phyloP scores from a whole-genome alignment of 768 basidiomycete species.

The Cytidiella melzeri region DNA sequence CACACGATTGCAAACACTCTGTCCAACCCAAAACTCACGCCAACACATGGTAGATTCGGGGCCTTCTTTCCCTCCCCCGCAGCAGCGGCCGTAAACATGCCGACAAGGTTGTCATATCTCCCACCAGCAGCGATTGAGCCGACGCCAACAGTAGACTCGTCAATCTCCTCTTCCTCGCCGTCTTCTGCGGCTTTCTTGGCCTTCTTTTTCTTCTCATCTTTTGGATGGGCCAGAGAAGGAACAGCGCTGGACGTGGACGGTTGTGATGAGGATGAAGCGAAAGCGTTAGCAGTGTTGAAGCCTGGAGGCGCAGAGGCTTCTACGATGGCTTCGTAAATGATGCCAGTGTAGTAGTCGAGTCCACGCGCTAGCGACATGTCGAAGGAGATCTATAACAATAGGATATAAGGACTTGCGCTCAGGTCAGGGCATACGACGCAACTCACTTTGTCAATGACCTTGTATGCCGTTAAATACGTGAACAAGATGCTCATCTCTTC shows the following conservation, averaged over 20 bases:
- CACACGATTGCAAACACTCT: conserved; percentile 87
- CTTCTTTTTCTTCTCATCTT: conserved; percentile 34
- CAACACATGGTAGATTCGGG: conserved; percentile 76
- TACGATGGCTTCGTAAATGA: conserved; percentile 95
- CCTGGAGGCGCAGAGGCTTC: conserved; percentile 92
- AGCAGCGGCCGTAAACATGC: conserved; percentile 82
- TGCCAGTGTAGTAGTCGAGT: conserved; percentile 96
- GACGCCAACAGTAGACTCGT: conserved; percentile 90
- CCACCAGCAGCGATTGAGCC: conserved; percentile 99
- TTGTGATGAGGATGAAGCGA: conserved; percentile 31
- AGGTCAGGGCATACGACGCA: neutral
- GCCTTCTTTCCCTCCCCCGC: conserved; percentile 69
- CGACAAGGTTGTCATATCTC: conserved; percentile 92
- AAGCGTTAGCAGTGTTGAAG: conserved; percentile 50
- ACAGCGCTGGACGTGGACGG: conserved; percentile 20
- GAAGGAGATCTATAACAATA: conserved; percentile 71
- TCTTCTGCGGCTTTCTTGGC: conserved; percentile 39
- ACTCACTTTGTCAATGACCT: conserved; percentile 67
- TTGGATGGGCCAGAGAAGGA: conserved; percentile 25
- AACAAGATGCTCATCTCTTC: conserved; percentile 85
- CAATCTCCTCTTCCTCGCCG: conserved; percentile 76
- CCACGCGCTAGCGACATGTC: conserved; percentile 97
- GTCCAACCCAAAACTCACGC: conserved; percentile 90
- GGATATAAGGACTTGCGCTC: neutral
- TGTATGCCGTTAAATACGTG: conserved; percentile 73